Evolutionary conservation across 257 asterid genomes (phyloP), one percentile per base, ranked within the genome.

Genomic region (Nicotiana tomentosiformis): DNA sequence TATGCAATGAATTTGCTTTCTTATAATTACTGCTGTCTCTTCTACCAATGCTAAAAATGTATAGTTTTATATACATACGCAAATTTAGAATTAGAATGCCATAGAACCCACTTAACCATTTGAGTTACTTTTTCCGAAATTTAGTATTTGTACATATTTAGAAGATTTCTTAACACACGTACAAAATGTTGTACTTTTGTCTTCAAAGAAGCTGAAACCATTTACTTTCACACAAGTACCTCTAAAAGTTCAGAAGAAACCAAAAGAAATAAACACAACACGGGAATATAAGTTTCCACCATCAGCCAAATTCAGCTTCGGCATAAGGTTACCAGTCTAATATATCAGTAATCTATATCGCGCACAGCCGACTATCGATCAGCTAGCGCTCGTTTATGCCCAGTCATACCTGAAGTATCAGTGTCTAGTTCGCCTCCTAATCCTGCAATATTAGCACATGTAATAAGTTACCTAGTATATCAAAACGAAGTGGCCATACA

Each of bases 391-490:
- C 30, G 53, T 39, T 39, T 20, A 77, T 62, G 11, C 74, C 46
- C 58, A 56, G 83, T 56, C 66, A 12, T 30, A 32, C 68, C 57
- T 58, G 79, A 23, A 72, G 68, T 15, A 66, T 92, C 87, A 91
- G 86, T 92, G 60, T 88, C 97, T 91, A 3, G 98, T 80, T 70
- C 93, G 87, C 80, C 95, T 91, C 67, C 80, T 86, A 84, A 70
- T 84, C 93, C 98, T 95, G 95, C 83, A 77, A 79, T 51, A 66
- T 76, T 55, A 16, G 61, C 58, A 58, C 77, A 30, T 20, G 35
- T 15, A 39, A 51, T 15, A 30, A 37, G 20, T 26, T 35, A 51
- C 23, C 53, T 11, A 16, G 30, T 39, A 81, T 39, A 56, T 83
- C 26, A 82, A 57, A 60, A 53, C 20, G 9, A 58, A 80, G 57